Evolutionary conservation across 768 basidiomycete genomes (phyloP).

Genomic region (Neoboletus magnificus): DNA sequence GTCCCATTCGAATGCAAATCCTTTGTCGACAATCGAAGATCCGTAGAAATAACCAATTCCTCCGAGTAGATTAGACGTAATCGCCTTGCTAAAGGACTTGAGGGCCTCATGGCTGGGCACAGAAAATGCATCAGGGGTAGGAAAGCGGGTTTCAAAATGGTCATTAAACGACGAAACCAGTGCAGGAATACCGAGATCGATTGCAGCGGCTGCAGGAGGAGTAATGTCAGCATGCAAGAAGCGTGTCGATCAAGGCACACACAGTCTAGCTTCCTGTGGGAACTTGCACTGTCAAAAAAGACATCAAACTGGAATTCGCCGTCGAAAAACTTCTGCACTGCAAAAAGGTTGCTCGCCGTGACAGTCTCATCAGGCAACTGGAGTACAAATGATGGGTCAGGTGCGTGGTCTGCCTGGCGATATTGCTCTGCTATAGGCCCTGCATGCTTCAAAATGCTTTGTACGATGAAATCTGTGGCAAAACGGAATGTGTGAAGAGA

Average conservation of each 20-base stretch:
- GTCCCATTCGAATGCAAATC: constrained; percentile 91
- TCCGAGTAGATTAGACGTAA: constrained; percentile 88
- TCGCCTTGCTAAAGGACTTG: constrained; percentile 75
- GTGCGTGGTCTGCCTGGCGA: constrained; percentile 43
- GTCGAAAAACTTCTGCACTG: constrained; percentile 82
- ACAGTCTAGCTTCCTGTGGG: constrained; percentile 65
- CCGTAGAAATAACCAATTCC: constrained; percentile 97
- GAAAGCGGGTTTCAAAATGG: constrained; percentile 70
- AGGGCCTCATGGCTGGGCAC: constrained; percentile 47
- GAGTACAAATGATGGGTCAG: constrained; percentile 80
- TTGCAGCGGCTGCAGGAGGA: constrained; percentile 45
- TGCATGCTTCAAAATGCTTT: constrained; percentile 57
- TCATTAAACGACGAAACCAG: constrained; percentile 56
- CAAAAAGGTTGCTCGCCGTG: constrained; percentile 75
- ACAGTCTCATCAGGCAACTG: constrained; percentile 73
- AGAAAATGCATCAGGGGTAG: constrained; percentile 55
- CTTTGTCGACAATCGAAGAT: constrained; percentile 77
- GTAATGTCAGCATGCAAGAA: not conserved
- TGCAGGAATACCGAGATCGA: constrained; percentile 70
- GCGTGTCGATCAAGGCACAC: constrained; percentile 23
- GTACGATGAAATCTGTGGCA: constrained; percentile 56
- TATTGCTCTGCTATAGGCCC: constrained; percentile 53
- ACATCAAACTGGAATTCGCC: constrained; percentile 89
- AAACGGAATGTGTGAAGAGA: not conserved
- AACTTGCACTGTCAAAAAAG: constrained; percentile 76